A percentile compares a stretch with the other conserved stretches of the same genome.
Evolutionary conservation across 257 asterid species (phyloP).

Genomic region (Phtheirospermum japonicum): DNA sequence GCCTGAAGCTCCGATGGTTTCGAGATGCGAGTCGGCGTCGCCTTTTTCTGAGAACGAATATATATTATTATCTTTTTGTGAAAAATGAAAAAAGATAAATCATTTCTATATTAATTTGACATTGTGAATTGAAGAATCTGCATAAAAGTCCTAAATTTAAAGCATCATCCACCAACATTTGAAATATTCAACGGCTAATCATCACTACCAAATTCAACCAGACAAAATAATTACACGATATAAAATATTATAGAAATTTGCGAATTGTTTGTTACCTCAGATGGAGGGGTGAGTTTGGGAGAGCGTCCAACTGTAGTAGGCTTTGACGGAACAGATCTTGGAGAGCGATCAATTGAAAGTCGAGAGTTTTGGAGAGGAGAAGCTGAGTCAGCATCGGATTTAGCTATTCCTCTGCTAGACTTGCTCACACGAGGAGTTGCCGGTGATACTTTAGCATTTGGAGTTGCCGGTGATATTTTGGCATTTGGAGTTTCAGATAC

Average conservation of each 20-base stretch:
- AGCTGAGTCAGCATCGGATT: conserved; percentile 60
- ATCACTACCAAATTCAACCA: conserved; percentile 24
- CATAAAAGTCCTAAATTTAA: neutral
- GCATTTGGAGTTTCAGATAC: conserved; percentile 58
- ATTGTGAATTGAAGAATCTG: too few species aligned
- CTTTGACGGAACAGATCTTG: conserved; percentile 65
- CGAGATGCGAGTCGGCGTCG: conserved; percentile 48
- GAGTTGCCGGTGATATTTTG: conserved; percentile 55
- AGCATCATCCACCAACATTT: neutral
- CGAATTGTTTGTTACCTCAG: conserved; percentile 58
- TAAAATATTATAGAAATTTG: neutral
- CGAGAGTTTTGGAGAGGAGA: conserved; percentile 59
- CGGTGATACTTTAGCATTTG: conserved; percentile 54
- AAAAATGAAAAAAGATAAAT: too few species aligned
- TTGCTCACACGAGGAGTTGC: conserved; percentile 53
- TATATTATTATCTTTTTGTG: neutral
- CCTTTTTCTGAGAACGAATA: conserved; percentile 52
- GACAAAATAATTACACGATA: conserved; percentile 3
- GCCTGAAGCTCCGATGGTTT: conserved; percentile 71
- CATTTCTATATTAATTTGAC: too few species aligned
- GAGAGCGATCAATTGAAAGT: conserved; percentile 53
- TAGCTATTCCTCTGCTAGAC: conserved; percentile 52
- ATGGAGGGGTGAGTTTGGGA: conserved; percentile 60
- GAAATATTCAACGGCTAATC: too few species aligned
- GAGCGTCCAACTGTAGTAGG: conserved; percentile 50